Conservation (phyloP, 2,329 filamentous ascomycete species). For the Pseudogymnoascus destructans region DNA sequence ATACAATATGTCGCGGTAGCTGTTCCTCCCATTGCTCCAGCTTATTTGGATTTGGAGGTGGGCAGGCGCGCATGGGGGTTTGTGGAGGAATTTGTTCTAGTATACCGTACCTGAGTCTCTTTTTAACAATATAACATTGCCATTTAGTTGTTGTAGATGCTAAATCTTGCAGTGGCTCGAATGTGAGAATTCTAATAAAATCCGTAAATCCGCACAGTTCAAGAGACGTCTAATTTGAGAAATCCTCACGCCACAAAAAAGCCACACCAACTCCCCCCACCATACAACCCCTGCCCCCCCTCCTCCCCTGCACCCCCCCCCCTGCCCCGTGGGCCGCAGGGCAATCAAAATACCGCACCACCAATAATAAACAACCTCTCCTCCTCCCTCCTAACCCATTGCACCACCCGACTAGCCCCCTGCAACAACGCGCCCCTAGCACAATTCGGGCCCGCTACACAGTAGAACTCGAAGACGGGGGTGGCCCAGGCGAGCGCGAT, state of each 20-base stretch:
- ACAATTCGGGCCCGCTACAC: slow-evolving; percentile 67
- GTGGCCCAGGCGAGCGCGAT: slow-evolving; percentile 85
- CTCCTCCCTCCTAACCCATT: slow-evolving; percentile 86
- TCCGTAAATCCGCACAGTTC: not conserved
- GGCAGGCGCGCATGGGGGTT: not conserved
- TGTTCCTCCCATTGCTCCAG: not conserved
- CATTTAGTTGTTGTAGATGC: not conserved
- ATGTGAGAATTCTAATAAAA: not conserved
- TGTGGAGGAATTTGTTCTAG: not conserved
- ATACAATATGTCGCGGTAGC: not conserved
- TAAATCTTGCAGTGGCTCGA: not conserved
- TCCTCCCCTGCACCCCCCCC: not conserved
- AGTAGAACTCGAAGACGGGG: slow-evolving; percentile 85
- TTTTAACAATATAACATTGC: not conserved
- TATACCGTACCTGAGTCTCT: not conserved
- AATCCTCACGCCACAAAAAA: not conserved
- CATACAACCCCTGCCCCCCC: not conserved
- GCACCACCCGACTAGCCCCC: slow-evolving; percentile 76
- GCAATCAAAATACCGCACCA: slow-evolving; percentile 63
- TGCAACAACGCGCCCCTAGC: slow-evolving; percentile 58
- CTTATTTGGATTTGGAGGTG: not conserved
- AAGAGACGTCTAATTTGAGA: not conserved
- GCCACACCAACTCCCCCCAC: not conserved
- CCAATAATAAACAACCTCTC: slow-evolving; percentile 94
- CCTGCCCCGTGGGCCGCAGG: not conserved